These are phyloP conservation scores for Phlyctochytrium bullatum DNA, from an alignment of 192 early-diverging fungal genomes.

Conservation along the genomic window DNA sequence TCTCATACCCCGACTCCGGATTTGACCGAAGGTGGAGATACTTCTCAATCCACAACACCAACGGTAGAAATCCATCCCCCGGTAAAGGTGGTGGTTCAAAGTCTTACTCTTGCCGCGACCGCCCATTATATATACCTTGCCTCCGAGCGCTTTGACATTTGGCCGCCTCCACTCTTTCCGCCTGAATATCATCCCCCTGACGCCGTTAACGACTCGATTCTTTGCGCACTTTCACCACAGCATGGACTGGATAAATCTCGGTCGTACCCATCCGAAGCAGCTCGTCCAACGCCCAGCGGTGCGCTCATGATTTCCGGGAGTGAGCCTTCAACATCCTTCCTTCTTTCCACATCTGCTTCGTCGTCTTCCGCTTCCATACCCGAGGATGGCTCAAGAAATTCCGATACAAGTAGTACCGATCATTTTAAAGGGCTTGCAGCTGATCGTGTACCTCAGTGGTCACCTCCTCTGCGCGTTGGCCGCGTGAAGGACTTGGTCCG, in stretches of 20 bases:
- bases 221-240: background rate
- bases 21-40: too few relatives aligned
- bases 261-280: background rate
- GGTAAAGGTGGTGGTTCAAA: slow-evolving; percentile 29
- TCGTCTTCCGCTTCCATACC: background rate
- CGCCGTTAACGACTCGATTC: slow-evolving; percentile 18
- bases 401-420: too few relatives aligned
- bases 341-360: background rate
- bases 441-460: slow-evolving; percentile 18
- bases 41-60: too few relatives aligned
- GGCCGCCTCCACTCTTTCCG: slow-evolving; percentile 53
- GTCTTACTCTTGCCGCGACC: slow-evolving; percentile 36
- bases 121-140: slow-evolving; percentile 45
- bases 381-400: too few relatives aligned
- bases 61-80: slow-evolving; percentile 6
- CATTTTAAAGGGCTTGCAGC: slow-evolving; percentile 21
- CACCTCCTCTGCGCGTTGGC: slow-evolving; percentile 27
- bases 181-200: slow-evolving; percentile 15
- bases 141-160: slow-evolving; percentile 46
- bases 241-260: background rate
- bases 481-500: slow-evolving; percentile 30
- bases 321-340: background rate
- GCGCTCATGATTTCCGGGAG: background rate
- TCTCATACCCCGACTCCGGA: slow-evolving; percentile 5
- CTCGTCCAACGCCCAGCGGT: background rate